These are phyloP conservation scores for Glycyrrhiza uralensis DNA, from an alignment of 306 rosid genomes.

Conservation along the genomic window DNA sequence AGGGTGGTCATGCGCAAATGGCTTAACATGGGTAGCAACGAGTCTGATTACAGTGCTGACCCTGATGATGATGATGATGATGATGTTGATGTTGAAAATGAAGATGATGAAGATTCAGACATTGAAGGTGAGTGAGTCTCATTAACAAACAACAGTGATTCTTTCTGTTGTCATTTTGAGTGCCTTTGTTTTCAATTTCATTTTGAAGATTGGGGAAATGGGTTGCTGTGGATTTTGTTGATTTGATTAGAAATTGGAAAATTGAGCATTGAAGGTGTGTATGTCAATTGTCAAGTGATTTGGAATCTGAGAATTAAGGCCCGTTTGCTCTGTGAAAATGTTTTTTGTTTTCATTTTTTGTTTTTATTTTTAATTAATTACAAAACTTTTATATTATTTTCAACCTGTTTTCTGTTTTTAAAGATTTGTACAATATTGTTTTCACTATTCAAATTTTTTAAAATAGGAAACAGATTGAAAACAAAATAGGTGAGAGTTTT, in stretches of 20 bases:
- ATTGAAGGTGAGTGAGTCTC: constrained; percentile 50
- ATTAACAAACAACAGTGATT: not conserved
- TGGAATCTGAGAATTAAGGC: not conserved
- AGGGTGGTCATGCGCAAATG: constrained; percentile 74
- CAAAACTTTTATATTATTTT: too few relatives aligned
- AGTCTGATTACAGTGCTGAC: constrained; percentile 92
- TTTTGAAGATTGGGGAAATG: not conserved
- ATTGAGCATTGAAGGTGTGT: not conserved
- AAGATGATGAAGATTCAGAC: constrained; percentile 49
- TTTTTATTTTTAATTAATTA: too few relatives aligned
- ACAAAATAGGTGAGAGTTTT: too few relatives aligned
- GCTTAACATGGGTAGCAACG: constrained; percentile 71
- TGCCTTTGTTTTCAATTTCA: not conserved
- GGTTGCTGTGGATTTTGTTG: not conserved
- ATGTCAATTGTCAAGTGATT: not conserved
- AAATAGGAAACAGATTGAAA: too few relatives aligned
- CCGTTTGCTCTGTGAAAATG: too few relatives aligned
- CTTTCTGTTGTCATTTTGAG: not conserved
- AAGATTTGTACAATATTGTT: too few relatives aligned
- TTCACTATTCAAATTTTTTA: too few relatives aligned
- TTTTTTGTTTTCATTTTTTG: too few relatives aligned
- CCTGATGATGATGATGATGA: constrained; percentile 44
- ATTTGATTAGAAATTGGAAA: constrained; percentile 24
- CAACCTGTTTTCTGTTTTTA: too few relatives aligned
- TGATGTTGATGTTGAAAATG: constrained; percentile 44